A percentile compares a stretch with the other conserved stretches of the same genome.
These are phyloP conservation scores for Trichoderma guizhouense DNA, from an alignment of 2,329 filamentous ascomycete species.

Conservation along the genomic window DNA sequence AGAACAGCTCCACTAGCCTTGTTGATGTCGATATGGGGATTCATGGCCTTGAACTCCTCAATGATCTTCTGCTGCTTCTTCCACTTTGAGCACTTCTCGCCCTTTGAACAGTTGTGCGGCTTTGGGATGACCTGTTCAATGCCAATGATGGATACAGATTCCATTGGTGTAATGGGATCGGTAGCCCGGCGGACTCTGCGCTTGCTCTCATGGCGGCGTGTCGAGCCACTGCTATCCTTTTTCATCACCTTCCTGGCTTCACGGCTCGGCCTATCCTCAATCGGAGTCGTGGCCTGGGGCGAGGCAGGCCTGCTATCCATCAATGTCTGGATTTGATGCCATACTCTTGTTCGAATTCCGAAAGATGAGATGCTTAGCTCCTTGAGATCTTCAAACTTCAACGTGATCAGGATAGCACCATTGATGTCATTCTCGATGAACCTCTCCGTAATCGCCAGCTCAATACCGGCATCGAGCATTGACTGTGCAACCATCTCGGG, in stretches of 20 bases:
- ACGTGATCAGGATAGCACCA: conserved; percentile 79
- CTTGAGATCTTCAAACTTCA: conserved; percentile 84
- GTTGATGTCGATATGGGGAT: conserved; percentile 59
- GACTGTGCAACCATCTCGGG: conserved; percentile 77
- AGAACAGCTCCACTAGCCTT: conserved; percentile 63
- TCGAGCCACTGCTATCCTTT: conserved; percentile 34
- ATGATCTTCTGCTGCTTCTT: conserved; percentile 76
- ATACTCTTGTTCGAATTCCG: conserved; percentile 73
- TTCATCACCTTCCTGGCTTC: conserved; percentile 47
- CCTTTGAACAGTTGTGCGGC: conserved; percentile 79
- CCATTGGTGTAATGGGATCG: conserved; percentile 71
- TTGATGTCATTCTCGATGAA: conserved; percentile 93
- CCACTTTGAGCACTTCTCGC: conserved; percentile 80
- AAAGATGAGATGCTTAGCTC: conserved; percentile 80
- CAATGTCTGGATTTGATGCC: conserved; percentile 73
- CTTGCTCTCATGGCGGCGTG: conserved; percentile 41
- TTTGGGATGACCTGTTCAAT: conserved; percentile 88
- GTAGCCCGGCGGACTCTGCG: conserved; percentile 44
- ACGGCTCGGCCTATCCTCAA: conserved; percentile 56
- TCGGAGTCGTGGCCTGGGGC: conserved; percentile 55
- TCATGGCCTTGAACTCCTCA: conserved; percentile 69
- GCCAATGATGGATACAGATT: conserved; percentile 86
- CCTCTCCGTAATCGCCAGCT: conserved; percentile 71
- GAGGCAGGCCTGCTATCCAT: conserved; percentile 53
- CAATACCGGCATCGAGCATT: conserved; percentile 82